These are phyloP conservation scores for Sarocladiaceae sp. DNA, from an alignment of 2,329 filamentous ascomycete genomes.

Conservation along the genomic window DNA sequence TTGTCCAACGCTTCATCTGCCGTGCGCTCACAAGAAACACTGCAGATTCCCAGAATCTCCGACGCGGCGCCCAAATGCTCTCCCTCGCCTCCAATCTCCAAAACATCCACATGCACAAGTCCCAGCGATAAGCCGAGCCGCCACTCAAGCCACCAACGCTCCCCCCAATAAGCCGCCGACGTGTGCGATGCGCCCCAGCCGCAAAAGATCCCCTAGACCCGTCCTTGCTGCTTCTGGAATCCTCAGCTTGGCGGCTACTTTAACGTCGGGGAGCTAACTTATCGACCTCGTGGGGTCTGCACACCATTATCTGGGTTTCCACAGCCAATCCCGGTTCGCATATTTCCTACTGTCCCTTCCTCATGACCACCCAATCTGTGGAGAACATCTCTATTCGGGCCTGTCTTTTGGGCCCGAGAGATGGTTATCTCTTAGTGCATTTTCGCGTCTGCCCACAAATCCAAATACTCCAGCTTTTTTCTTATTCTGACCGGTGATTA, in stretches of 20 bases:
- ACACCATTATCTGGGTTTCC: not conserved
- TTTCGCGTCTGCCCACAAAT: not conserved
- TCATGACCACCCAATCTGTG: not conserved
- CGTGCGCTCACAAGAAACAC: not conserved
- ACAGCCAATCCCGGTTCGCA: not conserved
- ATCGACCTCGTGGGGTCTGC: slow-evolving; percentile 5
- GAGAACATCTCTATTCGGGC: slow-evolving; percentile 3
- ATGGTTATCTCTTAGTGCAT: not conserved
- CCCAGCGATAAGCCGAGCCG: slow-evolving; percentile 5
- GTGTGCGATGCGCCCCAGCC: not conserved
- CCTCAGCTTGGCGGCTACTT: not conserved
- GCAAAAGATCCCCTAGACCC: slow-evolving; percentile 8
- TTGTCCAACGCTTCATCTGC: too few relatives aligned
- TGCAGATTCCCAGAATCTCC: not conserved
- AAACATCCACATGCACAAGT: too few relatives aligned
- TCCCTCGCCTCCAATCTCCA: too few relatives aligned
- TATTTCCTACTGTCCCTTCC: too few relatives aligned
- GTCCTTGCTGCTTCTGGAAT: not conserved
- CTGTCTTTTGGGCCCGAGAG: not conserved
- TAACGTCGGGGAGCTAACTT: too few relatives aligned
- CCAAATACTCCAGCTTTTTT: too few relatives aligned
- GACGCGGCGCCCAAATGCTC: too few relatives aligned
- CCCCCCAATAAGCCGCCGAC: slow-evolving; percentile 2
- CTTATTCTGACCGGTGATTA: too few relatives aligned
- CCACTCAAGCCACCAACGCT: slow-evolving; percentile 6